Conservation (phyloP, 2,329 filamentous ascomycete genomes). For the Dothistroma septosporum region DNA sequence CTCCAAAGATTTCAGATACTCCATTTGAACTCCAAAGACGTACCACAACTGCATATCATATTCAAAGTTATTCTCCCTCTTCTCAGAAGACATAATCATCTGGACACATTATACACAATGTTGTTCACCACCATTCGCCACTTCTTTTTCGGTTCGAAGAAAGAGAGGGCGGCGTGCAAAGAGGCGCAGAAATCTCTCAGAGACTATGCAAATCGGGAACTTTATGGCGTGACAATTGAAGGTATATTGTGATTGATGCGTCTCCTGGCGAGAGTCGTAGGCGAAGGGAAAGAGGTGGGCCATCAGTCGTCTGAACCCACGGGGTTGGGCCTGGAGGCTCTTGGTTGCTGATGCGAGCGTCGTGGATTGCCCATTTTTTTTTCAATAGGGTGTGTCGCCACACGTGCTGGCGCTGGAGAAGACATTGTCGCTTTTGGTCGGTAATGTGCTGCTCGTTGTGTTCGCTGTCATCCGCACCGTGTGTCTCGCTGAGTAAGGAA, state of each 20-base stretch:
- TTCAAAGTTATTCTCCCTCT: too few relatives aligned
- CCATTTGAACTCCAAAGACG: not conserved
- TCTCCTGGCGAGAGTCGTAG: not conserved
- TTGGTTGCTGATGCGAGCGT: not conserved
- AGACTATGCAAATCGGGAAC: not conserved
- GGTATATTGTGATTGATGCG: not conserved
- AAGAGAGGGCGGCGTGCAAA: not conserved
- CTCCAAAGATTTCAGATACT: not conserved
- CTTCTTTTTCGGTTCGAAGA: not conserved
- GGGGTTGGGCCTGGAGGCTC: not conserved
- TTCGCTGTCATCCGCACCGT: not conserved
- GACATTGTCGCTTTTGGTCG: not conserved
- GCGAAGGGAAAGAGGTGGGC: not conserved
- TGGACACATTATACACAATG: not conserved
- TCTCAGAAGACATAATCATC: not conserved
- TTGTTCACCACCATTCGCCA: not conserved
- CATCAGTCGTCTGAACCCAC: not conserved
- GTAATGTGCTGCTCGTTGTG: not conserved
- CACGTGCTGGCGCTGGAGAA: not conserved
- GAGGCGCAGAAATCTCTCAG: not conserved
- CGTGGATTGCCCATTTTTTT: not conserved
- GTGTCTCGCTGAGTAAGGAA: too few relatives aligned
- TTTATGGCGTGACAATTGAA: not conserved
- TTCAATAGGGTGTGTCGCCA: not conserved
- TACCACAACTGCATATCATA: not conserved